These are phyloP conservation scores for Sugiyamaella marilandica DNA, from an alignment of 805 yeast genomes.

Conservation along the genomic window DNA sequence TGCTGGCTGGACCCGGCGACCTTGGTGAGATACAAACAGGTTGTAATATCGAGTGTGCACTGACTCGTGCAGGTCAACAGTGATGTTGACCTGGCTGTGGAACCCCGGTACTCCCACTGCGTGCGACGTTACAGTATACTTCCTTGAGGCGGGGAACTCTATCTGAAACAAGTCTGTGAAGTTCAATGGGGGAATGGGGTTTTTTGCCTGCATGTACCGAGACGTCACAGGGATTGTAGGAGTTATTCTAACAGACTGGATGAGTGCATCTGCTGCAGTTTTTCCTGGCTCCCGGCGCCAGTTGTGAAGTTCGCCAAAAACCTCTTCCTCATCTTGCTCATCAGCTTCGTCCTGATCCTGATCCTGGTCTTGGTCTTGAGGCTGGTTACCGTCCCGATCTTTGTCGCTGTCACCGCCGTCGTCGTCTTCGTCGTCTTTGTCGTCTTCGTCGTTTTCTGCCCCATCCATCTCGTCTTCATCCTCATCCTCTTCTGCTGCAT, in stretches of 20 bases:
- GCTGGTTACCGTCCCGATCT: constrained; percentile 6
- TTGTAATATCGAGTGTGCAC: constrained; percentile 32
- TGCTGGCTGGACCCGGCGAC: constrained; percentile 28
- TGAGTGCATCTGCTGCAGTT: constrained; percentile 24
- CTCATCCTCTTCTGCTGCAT: constrained; percentile 4
- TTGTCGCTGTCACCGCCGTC: constrained; percentile 15
- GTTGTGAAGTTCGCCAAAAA: constrained; percentile 17
- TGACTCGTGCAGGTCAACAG: constrained; percentile 41
- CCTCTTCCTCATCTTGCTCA: constrained; percentile 13
- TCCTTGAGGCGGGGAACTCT: constrained; percentile 34
- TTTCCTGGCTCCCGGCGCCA: constrained; percentile 18
- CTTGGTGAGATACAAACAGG: constrained; percentile 30
- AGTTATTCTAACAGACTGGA: constrained; percentile 31
- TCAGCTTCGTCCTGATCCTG: constrained; percentile 15
- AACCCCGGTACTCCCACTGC: constrained; percentile 45
- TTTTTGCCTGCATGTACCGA: constrained; percentile 29
- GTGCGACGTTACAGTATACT: constrained; percentile 36
- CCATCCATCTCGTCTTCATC: constrained; percentile 6
- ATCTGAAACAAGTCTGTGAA: constrained; percentile 37
- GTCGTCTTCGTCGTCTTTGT: constrained; percentile 5
- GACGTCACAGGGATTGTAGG: constrained; percentile 33
- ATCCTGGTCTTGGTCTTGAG: constrained; percentile 17
- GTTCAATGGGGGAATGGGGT: constrained; percentile 22
- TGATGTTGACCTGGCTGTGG: constrained; percentile 44
- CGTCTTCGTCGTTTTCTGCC: neutral